phyloP scores from a whole-genome alignment of 1,139 yeast genomes.

The Nadsonia starkeyi-henricii region DNA sequence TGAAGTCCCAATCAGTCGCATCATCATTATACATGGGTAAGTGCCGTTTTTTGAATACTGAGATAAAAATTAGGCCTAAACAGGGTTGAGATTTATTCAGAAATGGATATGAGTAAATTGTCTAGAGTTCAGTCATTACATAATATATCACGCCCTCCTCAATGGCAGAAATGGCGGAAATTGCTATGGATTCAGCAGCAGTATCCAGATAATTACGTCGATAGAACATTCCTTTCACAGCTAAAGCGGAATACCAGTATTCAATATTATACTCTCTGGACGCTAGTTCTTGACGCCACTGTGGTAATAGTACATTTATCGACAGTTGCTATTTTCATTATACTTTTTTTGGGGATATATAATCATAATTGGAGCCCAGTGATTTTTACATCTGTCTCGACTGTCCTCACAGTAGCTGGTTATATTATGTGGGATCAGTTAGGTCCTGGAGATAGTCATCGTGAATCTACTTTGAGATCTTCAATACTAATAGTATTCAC shows the following conservation, averaged over 20 bases:
- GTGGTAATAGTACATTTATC: slow-evolving; percentile 55
- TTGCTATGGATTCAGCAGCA: slow-evolving; percentile 78
- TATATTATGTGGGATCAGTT: slow-evolving; percentile 24
- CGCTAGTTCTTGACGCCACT: slow-evolving; percentile 53
- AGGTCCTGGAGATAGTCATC: slow-evolving; percentile 8
- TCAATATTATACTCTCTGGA: slow-evolving; percentile 47
- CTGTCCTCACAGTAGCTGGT: slow-evolving; percentile 25
- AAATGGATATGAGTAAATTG: not conserved
- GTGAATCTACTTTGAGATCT: slow-evolving; percentile 37
- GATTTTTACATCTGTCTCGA: slow-evolving; percentile 19
- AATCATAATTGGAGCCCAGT: slow-evolving; percentile 21
- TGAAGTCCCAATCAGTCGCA: no score
- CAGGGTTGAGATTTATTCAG: no score
- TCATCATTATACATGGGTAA: no score
- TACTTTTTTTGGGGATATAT: slow-evolving; percentile 43
- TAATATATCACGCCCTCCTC: not conserved
- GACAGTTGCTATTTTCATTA: slow-evolving; percentile 42
- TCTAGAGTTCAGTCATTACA: not conserved
- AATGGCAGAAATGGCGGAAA: slow-evolving; percentile 49
- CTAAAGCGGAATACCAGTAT: slow-evolving; percentile 67
- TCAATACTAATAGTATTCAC: slow-evolving; percentile 55
- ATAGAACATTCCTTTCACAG: slow-evolving; percentile 62
- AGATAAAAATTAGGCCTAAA: no score
- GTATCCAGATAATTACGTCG: slow-evolving; percentile 87
- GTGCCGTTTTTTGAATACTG: no score